Conservation (phyloP, 106 monocot genomes). For the Xerophyta viscosa region DNA sequence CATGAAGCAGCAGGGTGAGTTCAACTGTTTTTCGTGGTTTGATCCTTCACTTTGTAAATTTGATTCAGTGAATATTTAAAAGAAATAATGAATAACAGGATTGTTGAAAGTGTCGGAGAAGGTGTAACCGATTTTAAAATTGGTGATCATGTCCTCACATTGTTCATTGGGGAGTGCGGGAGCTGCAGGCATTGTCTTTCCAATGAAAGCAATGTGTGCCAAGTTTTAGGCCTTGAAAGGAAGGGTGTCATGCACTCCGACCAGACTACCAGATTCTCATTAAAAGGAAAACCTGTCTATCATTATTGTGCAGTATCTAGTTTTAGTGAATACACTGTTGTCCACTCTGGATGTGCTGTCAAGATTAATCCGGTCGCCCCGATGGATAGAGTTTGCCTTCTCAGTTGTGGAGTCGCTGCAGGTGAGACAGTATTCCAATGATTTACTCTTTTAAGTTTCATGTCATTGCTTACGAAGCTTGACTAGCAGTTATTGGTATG, state of each 20-base stretch:
- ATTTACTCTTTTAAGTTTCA: not conserved
- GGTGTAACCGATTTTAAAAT: conserved; percentile 70
- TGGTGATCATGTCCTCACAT: conserved; percentile 78
- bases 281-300: conserved; percentile 66
- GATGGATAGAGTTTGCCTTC: conserved; percentile 82
- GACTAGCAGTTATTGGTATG: too few species aligned
- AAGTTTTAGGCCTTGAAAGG: conserved; percentile 70
- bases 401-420: conserved; percentile 90
- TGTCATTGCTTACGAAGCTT: too few species aligned
- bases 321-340: conserved; percentile 94
- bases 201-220: conserved; percentile 84
- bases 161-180: conserved; percentile 85
- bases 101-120: conserved; percentile 87
- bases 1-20: conserved; percentile 93
- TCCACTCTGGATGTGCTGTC: conserved; percentile 89
- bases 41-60: not conserved
- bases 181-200: conserved; percentile 75
- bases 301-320: conserved; percentile 98
- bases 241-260: conserved; percentile 89
- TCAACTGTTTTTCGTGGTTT: not conserved
- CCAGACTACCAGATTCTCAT: conserved; percentile 74
- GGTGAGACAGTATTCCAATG: conserved; percentile 20
- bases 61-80: not conserved
- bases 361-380: conserved; percentile 50
- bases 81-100: conserved; percentile 25